These are phyloP conservation scores for Macaranga tanarius DNA, from an alignment of 441 rosid genomes.

Conservation along the genomic window DNA sequence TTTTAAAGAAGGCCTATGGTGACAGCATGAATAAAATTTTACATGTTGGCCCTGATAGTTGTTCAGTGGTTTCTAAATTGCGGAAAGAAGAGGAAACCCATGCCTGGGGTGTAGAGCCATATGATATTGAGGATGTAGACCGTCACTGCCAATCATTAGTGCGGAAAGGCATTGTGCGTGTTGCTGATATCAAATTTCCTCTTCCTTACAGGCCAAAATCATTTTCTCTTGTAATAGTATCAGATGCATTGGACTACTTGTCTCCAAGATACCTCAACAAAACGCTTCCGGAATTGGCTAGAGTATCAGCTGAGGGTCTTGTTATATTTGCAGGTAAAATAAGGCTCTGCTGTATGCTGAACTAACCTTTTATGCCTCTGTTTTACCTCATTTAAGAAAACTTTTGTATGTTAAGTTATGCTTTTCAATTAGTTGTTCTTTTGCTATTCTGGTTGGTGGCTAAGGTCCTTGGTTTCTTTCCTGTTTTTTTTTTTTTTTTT, in stretches of 20 bases:
- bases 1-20: conserved; percentile 61
- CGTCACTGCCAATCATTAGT: conserved; percentile 49
- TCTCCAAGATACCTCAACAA: conserved; percentile 67
- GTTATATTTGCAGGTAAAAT: conserved; percentile 55
- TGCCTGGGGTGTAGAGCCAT: conserved; percentile 74
- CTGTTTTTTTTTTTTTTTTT: conserved; percentile 3
- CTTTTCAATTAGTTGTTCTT: background rate
- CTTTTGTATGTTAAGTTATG: background rate
- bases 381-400: background rate
- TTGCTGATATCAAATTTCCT: conserved; percentile 69
- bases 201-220: conserved; percentile 64
- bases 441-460: background rate
- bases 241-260: conserved; percentile 68
- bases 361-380: background rate
- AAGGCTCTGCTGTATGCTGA: background rate
- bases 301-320: conserved; percentile 59
- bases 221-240: conserved; percentile 61
- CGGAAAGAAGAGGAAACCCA: conserved; percentile 54
- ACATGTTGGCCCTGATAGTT: conserved; percentile 66
- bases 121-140: conserved; percentile 61
- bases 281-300: conserved; percentile 61
- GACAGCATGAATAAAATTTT: conserved; percentile 58
- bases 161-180: conserved; percentile 55
- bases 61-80: conserved; percentile 55
- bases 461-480: too few species aligned